Evolutionary conservation across 148 eudicot species (phyloP).

Genomic region (Beta vulgaris): DNA sequence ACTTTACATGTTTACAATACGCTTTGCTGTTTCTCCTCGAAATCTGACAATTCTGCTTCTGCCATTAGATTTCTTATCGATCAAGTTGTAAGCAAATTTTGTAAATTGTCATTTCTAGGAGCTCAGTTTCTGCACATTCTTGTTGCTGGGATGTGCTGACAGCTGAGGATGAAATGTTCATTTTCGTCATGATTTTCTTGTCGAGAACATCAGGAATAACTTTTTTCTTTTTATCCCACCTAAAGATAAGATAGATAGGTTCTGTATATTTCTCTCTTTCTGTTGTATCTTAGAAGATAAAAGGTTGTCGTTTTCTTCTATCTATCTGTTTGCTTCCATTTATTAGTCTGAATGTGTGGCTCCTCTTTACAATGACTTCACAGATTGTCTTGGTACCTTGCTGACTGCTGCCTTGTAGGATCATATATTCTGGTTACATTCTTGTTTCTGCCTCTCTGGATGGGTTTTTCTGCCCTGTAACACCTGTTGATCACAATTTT

Average conservation of each 20-base stretch:
- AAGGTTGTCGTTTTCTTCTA: too few species aligned
- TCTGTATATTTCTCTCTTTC: neutral
- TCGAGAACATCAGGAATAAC: too few species aligned
- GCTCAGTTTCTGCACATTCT: neutral
- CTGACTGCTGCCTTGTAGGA: neutral
- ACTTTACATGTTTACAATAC: too few species aligned
- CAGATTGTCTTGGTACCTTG: neutral
- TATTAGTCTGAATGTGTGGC: neutral
- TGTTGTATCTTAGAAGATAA: neutral
- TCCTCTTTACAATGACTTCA: neutral
- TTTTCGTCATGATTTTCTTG: too few species aligned
- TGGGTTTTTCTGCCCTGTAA: slow-evolving; percentile 2
- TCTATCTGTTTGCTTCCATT: too few species aligned
- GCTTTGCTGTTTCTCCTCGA: too few species aligned
- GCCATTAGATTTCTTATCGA: neutral
- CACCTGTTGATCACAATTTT: neutral
- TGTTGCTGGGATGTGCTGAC: neutral
- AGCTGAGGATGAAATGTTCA: neutral
- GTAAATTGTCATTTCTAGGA: neutral
- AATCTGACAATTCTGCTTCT: neutral
- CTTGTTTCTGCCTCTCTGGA: neutral
- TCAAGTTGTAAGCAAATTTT: neutral
- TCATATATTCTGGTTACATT: neutral
- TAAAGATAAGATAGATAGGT: neutral
- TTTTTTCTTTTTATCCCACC: too few species aligned